A percentile compares a stretch with the other conserved stretches of the same genome.
These are phyloP conservation scores for Skeletonema marinoi DNA, from an alignment of 108 stramenopile genomes.

Conservation along the genomic window DNA sequence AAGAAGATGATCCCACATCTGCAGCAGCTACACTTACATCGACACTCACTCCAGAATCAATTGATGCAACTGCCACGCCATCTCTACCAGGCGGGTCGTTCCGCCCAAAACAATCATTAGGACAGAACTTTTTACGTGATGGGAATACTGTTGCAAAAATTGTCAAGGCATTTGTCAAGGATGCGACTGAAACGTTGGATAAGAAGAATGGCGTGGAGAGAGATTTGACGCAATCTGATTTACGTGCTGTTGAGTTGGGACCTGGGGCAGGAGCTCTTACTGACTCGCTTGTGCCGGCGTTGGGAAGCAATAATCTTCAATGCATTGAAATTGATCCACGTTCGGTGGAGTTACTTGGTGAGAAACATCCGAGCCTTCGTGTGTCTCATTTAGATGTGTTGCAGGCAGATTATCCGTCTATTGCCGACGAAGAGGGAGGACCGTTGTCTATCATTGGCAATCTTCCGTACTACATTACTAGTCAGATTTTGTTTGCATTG, in stretches of 20 bases:
- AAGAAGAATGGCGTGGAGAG: not conserved
- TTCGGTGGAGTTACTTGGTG: slow-evolving; percentile 77
- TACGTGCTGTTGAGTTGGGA: slow-evolving; percentile 88
- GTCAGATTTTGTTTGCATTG: slow-evolving; percentile 94
- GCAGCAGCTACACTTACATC: slow-evolving; percentile 15
- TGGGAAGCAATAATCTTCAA: slow-evolving; percentile 55
- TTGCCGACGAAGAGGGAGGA: slow-evolving; percentile 81
- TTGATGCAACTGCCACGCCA: slow-evolving; percentile 62
- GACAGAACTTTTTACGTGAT: slow-evolving; percentile 95
- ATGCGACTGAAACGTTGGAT: slow-evolving; percentile 60
- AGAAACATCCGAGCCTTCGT: slow-evolving; percentile 66
- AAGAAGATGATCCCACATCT: slow-evolving; percentile 73
- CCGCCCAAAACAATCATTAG: slow-evolving; percentile 93
- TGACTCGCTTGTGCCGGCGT: slow-evolving; percentile 69
- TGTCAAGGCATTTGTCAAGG: slow-evolving; percentile 79
- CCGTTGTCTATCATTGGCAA: slow-evolving; percentile 93
- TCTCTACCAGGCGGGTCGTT: slow-evolving; percentile 74
- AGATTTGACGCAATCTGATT: slow-evolving; percentile 13
- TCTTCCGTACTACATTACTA: slow-evolving; percentile 97
- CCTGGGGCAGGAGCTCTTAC: slow-evolving; percentile 96
- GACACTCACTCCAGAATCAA: not conserved
- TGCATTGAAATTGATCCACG: slow-evolving; percentile 96
- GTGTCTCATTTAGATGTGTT: slow-evolving; percentile 86
- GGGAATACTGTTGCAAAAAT: slow-evolving; percentile 95
- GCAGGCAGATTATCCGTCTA: slow-evolving; percentile 83